Evolutionary conservation across 768 basidiomycete species (phyloP), one percentile per base, ranked within the genome.

Genomic region (Termitomyces sp.): DNA sequence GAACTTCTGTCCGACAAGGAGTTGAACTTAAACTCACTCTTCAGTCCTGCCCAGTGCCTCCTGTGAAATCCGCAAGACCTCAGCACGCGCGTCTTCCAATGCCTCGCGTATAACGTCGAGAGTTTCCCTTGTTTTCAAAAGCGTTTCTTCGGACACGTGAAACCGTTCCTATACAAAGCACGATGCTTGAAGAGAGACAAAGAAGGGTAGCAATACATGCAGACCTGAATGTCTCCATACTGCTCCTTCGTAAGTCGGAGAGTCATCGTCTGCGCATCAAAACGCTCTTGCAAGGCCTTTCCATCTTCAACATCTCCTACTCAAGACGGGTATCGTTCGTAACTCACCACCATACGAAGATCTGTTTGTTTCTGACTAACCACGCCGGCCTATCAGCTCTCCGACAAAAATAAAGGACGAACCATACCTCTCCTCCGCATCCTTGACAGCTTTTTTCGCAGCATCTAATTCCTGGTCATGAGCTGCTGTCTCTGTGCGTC

Each of bases 231-330:
- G 64, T 86, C 82, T 2, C 77, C 82, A 20, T 77, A 68, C 5
- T 79, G 73, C 60, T 87, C 85, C 63, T 82, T 84, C 7, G 81
- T 77, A 26, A 85, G 68, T 28, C 78, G 75, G 50, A 85, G 69
- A 1, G 82, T 81, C 6, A 81, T 71, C 1, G 76, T 68, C 62
- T 86, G 85, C 16, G 83, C 79, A 13, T 88, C 85, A 55, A 81
- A 82, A 28, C 84, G 78, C 56, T 88, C 84, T 65, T 87, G 81
- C 16, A 85, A 71, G 40, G 76, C 69, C 78, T 55, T 41, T 28
- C 5, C 28, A 44, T 14, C 23, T 40, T 30, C 5, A 38, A 3
- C 35, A 40, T 56, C 26, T 9, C 30, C 13, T 8, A 14, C 30
- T 1, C 5, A 4, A 28, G 13, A 41, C 28, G 28, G 12, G 1